Percentiles rank a stretch among this genome's conserved stretches.
Conservation (phyloP, 495 filamentous ascomycete genomes). For the Xylaria castorea region DNA sequence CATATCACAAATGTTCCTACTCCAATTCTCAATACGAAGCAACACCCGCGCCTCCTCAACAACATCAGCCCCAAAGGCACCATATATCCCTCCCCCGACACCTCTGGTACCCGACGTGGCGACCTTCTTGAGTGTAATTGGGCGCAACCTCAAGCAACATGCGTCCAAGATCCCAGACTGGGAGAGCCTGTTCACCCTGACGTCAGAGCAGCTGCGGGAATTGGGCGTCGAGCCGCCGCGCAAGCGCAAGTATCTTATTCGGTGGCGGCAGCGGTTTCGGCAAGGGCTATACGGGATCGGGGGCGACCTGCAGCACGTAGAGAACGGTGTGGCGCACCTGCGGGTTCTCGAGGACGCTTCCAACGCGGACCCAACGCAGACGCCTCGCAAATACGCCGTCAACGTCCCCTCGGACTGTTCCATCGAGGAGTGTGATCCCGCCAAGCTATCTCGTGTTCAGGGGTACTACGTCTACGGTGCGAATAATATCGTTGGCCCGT, state of each 20-base stretch:
- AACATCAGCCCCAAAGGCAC: slow-evolving; percentile 43
- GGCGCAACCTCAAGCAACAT: slow-evolving; percentile 81
- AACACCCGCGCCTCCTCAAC: slow-evolving; percentile 39
- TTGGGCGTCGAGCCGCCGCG: slow-evolving; percentile 87
- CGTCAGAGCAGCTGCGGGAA: slow-evolving; percentile 76
- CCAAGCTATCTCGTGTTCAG: slow-evolving; percentile 58
- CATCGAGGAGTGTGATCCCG: slow-evolving; percentile 51
- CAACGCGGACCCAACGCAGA: slow-evolving; percentile 37
- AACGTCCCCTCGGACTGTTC: slow-evolving; percentile 69
- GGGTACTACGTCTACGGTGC: slow-evolving; percentile 71
- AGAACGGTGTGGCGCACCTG: slow-evolving; percentile 74
- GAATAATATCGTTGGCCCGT: slow-evolving; percentile 72
- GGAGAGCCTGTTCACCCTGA: slow-evolving; percentile 83
- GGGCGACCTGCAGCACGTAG: slow-evolving; percentile 75
- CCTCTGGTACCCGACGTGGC: slow-evolving; percentile 83
- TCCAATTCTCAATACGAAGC: slow-evolving; percentile 34
- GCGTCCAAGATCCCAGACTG: slow-evolving; percentile 83
- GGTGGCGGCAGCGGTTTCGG: slow-evolving; percentile 84
- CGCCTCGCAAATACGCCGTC: slow-evolving; percentile 57
- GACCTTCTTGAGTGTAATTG: slow-evolving; percentile 92
- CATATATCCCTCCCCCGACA: slow-evolving; percentile 70
- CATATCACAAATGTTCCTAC: slow-evolving; percentile 9
- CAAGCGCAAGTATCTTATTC: slow-evolving; percentile 79
- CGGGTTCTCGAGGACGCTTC: slow-evolving; percentile 62
- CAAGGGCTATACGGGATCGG: slow-evolving; percentile 77